phyloP scores from a whole-genome alignment of 345 rosid species.

The Euphorbia lathyris region DNA sequence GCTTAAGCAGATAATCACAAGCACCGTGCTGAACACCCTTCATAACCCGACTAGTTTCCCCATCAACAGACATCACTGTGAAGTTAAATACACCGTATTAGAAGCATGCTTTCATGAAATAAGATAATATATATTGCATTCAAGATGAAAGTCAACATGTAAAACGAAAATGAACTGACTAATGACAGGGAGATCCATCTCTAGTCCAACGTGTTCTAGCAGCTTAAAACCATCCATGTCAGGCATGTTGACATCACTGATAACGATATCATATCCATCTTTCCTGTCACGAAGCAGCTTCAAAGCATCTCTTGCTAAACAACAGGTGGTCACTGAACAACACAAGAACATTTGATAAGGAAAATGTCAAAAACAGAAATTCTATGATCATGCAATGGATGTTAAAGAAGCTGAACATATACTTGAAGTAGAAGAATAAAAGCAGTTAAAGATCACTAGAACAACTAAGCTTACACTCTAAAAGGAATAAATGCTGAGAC shows the following conservation, averaged over 20 bases:
- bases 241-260: conserved; percentile 99
- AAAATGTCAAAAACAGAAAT: conserved; percentile 11
- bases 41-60: conserved; percentile 89
- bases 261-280: conserved; percentile 87
- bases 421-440: neutral
- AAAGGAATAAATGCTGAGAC: no score
- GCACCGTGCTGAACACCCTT: conserved; percentile 97
- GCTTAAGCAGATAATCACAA: conserved; percentile 94
- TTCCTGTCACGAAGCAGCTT: conserved; percentile 75
- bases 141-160: conserved; percentile 19
- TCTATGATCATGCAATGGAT: neutral
- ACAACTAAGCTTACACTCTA: no score
- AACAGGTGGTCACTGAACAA: conserved; percentile 73
- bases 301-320: conserved; percentile 87
- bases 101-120: conserved; percentile 16
- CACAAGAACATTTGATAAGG: conserved; percentile 18
- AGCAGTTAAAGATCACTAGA: no score
- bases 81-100: conserved; percentile 21
- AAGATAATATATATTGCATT: conserved; percentile 8
- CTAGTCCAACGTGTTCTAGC: conserved; percentile 91
- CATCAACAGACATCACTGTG: conserved; percentile 97
- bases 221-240: conserved; percentile 99
- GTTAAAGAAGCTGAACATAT: neutral
- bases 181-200: conserved; percentile 94
- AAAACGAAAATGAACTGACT: conserved; percentile 53